Base-by-base conservation (phyloP, 768 basidiomycete species). In the Mycena filopes region DNA sequence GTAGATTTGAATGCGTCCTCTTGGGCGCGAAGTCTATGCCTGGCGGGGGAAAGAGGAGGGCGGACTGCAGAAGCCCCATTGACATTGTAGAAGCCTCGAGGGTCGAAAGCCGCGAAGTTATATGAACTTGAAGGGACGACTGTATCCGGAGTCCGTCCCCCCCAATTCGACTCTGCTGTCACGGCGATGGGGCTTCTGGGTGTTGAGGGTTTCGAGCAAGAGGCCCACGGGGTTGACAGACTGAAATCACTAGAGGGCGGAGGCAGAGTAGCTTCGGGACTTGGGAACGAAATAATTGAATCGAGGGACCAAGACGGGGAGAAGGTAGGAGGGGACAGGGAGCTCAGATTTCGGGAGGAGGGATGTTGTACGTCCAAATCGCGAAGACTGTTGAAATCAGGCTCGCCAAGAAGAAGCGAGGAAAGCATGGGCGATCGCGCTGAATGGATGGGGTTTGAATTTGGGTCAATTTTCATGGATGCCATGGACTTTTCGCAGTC, bases 401-500 rank as follows among this genome's bases (percentile, higher is more conserved):
- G 38, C 16, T 45, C 16, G 1, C 31, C 29, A 13, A 9, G 2
- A 20, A 23, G 13, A 51, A 26, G 36, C 10, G 36, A 28, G 42
- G 41, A 31, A 54, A 23, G 12, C 33, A 25, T 18, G 2, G 31
- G 62, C 41, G 55, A 41, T 38, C 18, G 48, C 20, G 23, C 2
- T 1, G 36, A 4, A 36, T 23, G 28, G 28, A 49, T 33, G 38
- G 51, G 21, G 33, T 53, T 41, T 5, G 20, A 23, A 29, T 29
- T 23, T 10, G 60, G 25, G 26, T 50, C 59, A 5, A 65, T 48
- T 36, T 48, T 65, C 45, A 65, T 47, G 23, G 43, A 58, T n/a
- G 63, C 55, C 63, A 64, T 58, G 31, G 55, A 64, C 50, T 51
- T 57, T 36, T 58, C 63, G 55, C 49, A 63, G n/a, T 63, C 63